Evolutionary conservation across 306 rosid species (phyloP).

Genomic region (Pachyrhizus erosus): DNA sequence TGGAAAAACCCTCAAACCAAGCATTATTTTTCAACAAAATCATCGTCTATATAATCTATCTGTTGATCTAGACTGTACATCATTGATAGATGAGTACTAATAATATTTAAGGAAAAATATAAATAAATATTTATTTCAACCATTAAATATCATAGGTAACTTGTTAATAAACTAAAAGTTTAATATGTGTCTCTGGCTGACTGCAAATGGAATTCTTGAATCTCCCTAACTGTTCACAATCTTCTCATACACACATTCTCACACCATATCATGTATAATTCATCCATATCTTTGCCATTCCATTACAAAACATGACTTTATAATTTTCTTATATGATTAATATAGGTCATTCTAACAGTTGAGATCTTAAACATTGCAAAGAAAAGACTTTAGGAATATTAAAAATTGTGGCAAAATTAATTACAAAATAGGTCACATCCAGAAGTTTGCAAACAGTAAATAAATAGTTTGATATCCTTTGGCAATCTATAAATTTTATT

Average conservation of each 20-base stretch:
- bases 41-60: not conserved
- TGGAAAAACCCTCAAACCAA: not conserved
- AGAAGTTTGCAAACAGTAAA: conserved; percentile 23
- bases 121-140: conserved; percentile 12
- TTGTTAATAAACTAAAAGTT: conserved; percentile 19
- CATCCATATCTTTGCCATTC: conserved; percentile 12
- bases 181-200: not conserved
- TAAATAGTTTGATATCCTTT: conserved; percentile 12
- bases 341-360: not conserved
- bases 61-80: conserved; percentile 17
- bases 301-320: conserved; percentile 11
- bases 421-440: not conserved
- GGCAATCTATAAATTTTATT: conserved; percentile 19
- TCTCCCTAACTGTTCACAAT: not conserved
- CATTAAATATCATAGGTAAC: conserved; percentile 24
- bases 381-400: not conserved
- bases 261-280: conserved; percentile 12
- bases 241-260: conserved; percentile 26
- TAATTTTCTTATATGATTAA: conserved; percentile 21
- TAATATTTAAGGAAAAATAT: not conserved
- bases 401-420: conserved; percentile 13
- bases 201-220: conserved; percentile 19
- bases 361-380: not conserved
- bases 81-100: not conserved
- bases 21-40: conserved; percentile 13